phyloP scores from a whole-genome alignment of 345 rosid species.

The Garcia nutans region DNA sequence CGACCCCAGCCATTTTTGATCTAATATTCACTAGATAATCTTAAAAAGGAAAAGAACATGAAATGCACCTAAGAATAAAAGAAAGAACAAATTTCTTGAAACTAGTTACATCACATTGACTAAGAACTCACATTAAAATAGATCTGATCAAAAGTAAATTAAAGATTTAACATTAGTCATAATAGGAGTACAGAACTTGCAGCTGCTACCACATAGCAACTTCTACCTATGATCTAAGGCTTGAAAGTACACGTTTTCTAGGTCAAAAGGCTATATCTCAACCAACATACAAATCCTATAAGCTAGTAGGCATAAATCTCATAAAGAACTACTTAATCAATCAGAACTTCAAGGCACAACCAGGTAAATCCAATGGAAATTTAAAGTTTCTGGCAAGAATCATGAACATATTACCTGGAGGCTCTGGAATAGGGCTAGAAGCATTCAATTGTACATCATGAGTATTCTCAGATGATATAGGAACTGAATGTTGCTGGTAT shows the following conservation, averaged over 20 bases:
- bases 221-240: neutral
- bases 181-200: neutral
- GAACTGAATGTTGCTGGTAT: constrained; percentile 31
- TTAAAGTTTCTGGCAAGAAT: neutral
- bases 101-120: neutral
- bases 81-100: neutral
- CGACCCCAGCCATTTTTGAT: neutral
- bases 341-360: neutral
- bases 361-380: neutral
- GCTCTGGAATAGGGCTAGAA: constrained; percentile 52
- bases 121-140: neutral
- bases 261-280: neutral
- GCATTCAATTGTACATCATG: constrained; percentile 47
- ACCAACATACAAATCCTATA: neutral
- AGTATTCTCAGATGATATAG: constrained; percentile 46
- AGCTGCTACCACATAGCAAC: neutral
- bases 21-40: neutral
- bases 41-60: no score
- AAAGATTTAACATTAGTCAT: neutral
- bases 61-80: neutral
- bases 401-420: constrained; percentile 48
- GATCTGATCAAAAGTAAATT: no score
- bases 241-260: neutral
- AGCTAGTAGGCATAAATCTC: neutral
- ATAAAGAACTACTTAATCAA: neutral